Evolutionary conservation across 192 early-diverging fungal species (phyloP), one percentile per base, ranked within the genome.

Genomic region (Coemansia sp.): DNA sequence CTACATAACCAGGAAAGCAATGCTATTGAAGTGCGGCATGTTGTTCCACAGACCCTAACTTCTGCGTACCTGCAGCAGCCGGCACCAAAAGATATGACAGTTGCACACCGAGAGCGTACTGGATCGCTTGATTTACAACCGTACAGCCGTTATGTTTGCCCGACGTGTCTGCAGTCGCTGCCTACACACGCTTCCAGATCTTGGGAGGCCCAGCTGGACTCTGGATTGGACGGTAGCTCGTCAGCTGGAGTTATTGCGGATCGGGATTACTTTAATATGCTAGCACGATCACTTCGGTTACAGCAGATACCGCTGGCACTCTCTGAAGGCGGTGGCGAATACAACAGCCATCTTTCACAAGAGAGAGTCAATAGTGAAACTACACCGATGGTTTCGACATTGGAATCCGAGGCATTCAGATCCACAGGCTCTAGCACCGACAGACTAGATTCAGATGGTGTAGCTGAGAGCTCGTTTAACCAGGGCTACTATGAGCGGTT

Each of bases 401-500:
- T 47, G 15, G 51, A 17, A 17, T 7, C 35, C n/a, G 48, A 35
- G 50, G 21, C 54, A 23, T 35, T 14, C 21, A 22, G 4, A 15
- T 60, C 21, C 35, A 21, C 19, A n/a, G 29, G 6, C 25, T 22
- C 41, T 4, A 35, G 41, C 22, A 58, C 35, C 23, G 58, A 49
- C 17, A 45, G 22, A 3, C 12, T 39, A 10, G 38, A 35, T 8
- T 48, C 60, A 9, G 54, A 9, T 23, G 66, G 69, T 11, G 70
- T 94, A 4, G 83, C 87, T 2, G 82, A 77, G 1, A 78, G 84
- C 54, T 85, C 90, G 9, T 93, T 96, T 63, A 98, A 98, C 65
- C 92, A 96, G 62, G 96, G 96, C 5, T 98, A 98, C 69, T 98
- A 98, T 63, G 86, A 90, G 32, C 86, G 89, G 6, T 98, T 98